Base-by-base conservation (phyloP, 2,329 filamentous ascomycete genomes). In the Blastomyces emzantsi region DNA sequence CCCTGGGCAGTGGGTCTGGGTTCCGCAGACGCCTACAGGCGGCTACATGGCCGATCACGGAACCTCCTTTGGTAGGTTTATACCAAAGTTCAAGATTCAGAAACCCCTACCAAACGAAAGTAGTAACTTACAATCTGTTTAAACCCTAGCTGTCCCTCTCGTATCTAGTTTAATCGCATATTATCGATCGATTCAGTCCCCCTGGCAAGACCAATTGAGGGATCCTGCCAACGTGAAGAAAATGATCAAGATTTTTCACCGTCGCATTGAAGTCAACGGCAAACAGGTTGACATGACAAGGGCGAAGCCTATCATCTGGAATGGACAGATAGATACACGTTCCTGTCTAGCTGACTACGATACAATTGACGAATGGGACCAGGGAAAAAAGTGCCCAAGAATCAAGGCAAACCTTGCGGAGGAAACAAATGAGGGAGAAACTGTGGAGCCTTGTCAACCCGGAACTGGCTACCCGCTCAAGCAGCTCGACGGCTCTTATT, bases 301-400 rank as follows among this genome's bases (percentile, higher is more conserved):
- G n/a, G n/a, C n/a, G n/a, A n/a, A n/a, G n/a, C n/a, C 58, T 30
- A 39, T 49, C 41, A 60, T 60, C 52, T 55, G 58, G 41, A 60
- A 60, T 41, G 58, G 41, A 2, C 58, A 60, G 30, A 2, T 11
- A 5, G 5, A 2, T 15, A 3, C 7, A n/a, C 8, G 15, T 60
- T 60, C 41, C 11, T 60, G 58, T 41, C 5, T 60, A 47, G 7
- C 39, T 28, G 41, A 60, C 7, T 49, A 33, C 25, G 41, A 49
- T 11, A 47, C 41, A 25, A 25, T 60, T 47, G 11, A 28, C 4
- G 4, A 60, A 33, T 60, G 58, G 58, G 58, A 60, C 25, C n/a
- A 0, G 1, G 6, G 1, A 9, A 13, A 11, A 9, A 15, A 4
- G 7, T 60, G 58, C 30, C 58, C 58, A 49, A 30, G n/a, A 4